A percentile compares a stretch with the other conserved stretches of the same genome.
phyloP scores from a whole-genome alignment of 2,329 filamentous ascomycete genomes.

The Exophiala alcalophila region DNA sequence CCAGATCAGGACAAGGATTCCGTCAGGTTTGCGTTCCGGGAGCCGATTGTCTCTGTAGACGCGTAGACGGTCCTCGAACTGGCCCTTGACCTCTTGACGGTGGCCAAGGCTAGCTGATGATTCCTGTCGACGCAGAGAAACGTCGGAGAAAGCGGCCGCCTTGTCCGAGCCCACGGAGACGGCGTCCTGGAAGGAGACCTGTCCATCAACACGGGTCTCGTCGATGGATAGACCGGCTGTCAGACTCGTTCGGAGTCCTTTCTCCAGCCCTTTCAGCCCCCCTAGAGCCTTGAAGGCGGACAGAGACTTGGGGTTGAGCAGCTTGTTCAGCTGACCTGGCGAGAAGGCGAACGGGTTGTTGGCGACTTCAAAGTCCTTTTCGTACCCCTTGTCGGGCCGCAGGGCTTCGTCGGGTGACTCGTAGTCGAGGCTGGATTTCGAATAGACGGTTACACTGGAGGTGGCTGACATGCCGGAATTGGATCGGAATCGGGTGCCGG shows the following conservation, averaged over 20 bases:
- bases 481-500: conserved; percentile 35
- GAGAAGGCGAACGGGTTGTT: conserved; percentile 84
- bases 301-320: conserved; percentile 85
- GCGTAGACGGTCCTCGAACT: conserved; percentile 57
- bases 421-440: conserved; percentile 27
- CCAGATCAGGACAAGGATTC: conserved; percentile 62
- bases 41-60: conserved; percentile 61
- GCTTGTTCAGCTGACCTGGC: conserved; percentile 78
- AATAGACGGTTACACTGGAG: conserved; percentile 22
- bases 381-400: conserved; percentile 70
- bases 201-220: conserved; percentile 64
- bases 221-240: conserved; percentile 72
- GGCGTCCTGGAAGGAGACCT: conserved; percentile 70
- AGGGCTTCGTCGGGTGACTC: conserved; percentile 42
- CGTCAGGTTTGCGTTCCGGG: conserved; percentile 61
- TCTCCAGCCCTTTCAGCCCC: conserved; percentile 73
- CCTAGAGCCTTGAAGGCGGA: conserved; percentile 78
- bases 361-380: conserved; percentile 70
- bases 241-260: conserved; percentile 70
- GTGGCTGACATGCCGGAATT: conserved; percentile 31
- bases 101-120: conserved; percentile 6
- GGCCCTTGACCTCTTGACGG: conserved; percentile 30
- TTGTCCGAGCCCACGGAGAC: conserved; percentile 36
- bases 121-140: conserved; percentile 3
- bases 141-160: conserved; percentile 16